Percentiles rank a stretch among this genome's conserved stretches.
phyloP scores from a whole-genome alignment of 306 rosid genomes.

The Malus fusca region DNA sequence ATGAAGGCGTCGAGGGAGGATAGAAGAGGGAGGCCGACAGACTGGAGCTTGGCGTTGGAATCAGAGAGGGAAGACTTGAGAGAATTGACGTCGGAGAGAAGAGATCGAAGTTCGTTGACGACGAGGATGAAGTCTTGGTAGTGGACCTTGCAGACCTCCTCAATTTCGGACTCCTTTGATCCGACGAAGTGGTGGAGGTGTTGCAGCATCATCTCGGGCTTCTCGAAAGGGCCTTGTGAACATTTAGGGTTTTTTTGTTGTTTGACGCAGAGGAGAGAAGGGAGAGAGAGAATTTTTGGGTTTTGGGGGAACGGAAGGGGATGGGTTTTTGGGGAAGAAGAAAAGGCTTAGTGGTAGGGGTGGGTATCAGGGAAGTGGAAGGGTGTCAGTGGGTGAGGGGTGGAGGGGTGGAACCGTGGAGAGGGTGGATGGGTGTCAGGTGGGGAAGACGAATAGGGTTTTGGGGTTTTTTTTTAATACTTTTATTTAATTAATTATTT shows the following conservation, averaged over 20 bases:
- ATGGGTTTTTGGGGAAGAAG: too few species aligned
- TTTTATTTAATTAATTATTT: too few species aligned
- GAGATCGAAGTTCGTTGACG: constrained; percentile 95
- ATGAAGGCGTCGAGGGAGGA: constrained; percentile 74
- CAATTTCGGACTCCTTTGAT: constrained; percentile 87
- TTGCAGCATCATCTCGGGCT: constrained; percentile 77
- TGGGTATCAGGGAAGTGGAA: too few species aligned
- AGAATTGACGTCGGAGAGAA: constrained; percentile 79
- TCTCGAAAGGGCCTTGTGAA: constrained; percentile 74
- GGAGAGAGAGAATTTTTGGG: too few species aligned
- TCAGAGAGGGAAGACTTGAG: constrained; percentile 89
- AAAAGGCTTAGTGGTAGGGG: too few species aligned
- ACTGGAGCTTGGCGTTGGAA: constrained; percentile 79
- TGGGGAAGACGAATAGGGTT: too few species aligned
- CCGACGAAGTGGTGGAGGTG: constrained; percentile 88
- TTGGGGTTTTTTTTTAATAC: too few species aligned
- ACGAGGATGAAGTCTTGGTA: constrained; percentile 96
- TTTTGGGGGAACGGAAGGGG: too few species aligned
- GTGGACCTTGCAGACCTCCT: constrained; percentile 93
- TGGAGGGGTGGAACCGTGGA: too few species aligned
- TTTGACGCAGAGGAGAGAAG: too few species aligned
- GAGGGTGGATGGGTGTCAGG: too few species aligned
- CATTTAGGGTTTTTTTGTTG: background rate
- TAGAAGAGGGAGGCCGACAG: constrained; percentile 69
- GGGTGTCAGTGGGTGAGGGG: too few species aligned